These are phyloP conservation scores for Fusarium temperatum DNA, from an alignment of 2,329 filamentous ascomycete genomes.

Conservation along the genomic window DNA sequence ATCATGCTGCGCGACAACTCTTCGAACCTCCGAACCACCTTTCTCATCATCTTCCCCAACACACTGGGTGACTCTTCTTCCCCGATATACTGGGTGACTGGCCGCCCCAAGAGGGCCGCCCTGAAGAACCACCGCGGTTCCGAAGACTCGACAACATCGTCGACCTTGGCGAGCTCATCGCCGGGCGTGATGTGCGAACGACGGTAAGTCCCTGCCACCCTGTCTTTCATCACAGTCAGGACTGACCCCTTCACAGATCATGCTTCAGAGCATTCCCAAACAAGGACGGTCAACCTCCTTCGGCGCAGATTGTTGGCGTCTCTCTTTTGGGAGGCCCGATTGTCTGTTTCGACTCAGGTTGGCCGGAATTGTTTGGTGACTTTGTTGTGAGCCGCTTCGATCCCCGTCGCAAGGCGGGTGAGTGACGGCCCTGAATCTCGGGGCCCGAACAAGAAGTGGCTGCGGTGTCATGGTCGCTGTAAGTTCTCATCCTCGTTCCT, in stretches of 20 bases:
- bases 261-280: slow-evolving; percentile 97
- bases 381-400: background rate
- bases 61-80: background rate
- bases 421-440: background rate
- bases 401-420: background rate
- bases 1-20: slow-evolving; percentile 52
- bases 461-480: background rate
- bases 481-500: background rate
- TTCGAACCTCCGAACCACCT: background rate
- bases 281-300: slow-evolving; percentile 81
- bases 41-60: background rate
- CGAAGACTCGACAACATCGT: background rate
- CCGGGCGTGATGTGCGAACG: slow-evolving; percentile 76
- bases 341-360: background rate
- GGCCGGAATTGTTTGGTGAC: background rate
- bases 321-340: slow-evolving; percentile 57
- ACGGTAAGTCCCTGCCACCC: slow-evolving; percentile 62
- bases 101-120: background rate
- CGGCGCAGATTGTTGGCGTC: slow-evolving; percentile 79
- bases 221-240: background rate
- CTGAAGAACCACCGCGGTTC: background rate
- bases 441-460: background rate
- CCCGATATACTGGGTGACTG: background rate
- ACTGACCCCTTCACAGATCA: slow-evolving; percentile 48
- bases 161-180: slow-evolving; percentile 15